phyloP scores from a whole-genome alignment of 2,329 filamentous ascomycete species.

The Diaporthe ilicicola region DNA sequence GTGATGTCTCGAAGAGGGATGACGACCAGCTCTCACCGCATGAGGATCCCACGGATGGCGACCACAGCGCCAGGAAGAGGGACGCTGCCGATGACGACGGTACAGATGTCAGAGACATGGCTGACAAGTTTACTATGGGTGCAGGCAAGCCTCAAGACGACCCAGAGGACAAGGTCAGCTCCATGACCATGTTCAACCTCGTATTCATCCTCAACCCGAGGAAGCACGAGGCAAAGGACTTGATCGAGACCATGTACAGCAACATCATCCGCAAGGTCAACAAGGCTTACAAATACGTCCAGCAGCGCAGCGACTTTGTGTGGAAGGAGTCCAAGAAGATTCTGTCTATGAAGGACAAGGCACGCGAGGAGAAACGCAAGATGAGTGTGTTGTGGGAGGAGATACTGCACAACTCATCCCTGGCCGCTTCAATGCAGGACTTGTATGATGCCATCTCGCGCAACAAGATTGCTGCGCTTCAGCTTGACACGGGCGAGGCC shows the following conservation, averaged over 20 bases:
- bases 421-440: slow-evolving; percentile 84
- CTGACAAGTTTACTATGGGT: slow-evolving; percentile 43
- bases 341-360: slow-evolving; percentile 81
- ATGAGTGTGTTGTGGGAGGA: slow-evolving; percentile 75
- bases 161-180: slow-evolving; percentile 68
- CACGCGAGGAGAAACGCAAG: slow-evolving; percentile 71
- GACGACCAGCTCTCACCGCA: slow-evolving; percentile 42
- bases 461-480: slow-evolving; percentile 86
- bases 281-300: slow-evolving; percentile 91
- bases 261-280: slow-evolving; percentile 93
- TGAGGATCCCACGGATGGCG: slow-evolving; percentile 36
- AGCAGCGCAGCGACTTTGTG: slow-evolving; percentile 88
- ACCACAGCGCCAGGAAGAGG: slow-evolving; percentile 36
- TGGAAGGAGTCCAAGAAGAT: slow-evolving; percentile 91
- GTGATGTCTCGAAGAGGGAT: slow-evolving; percentile 36
- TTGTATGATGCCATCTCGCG: slow-evolving; percentile 83
- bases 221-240: slow-evolving; percentile 76
- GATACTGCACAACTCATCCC: slow-evolving; percentile 75
- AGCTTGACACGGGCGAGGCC: slow-evolving; percentile 71
- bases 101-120: slow-evolving; percentile 42
- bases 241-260: slow-evolving; percentile 81
- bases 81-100: slow-evolving; percentile 39
- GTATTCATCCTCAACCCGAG: slow-evolving; percentile 90
- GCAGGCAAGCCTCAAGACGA: slow-evolving; percentile 52
- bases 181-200: slow-evolving; percentile 97